Percentiles rank a stretch among this genome's conserved stretches.
Conservation (phyloP, 2,329 filamentous ascomycete species). For the Alternaria brassicicola region DNA sequence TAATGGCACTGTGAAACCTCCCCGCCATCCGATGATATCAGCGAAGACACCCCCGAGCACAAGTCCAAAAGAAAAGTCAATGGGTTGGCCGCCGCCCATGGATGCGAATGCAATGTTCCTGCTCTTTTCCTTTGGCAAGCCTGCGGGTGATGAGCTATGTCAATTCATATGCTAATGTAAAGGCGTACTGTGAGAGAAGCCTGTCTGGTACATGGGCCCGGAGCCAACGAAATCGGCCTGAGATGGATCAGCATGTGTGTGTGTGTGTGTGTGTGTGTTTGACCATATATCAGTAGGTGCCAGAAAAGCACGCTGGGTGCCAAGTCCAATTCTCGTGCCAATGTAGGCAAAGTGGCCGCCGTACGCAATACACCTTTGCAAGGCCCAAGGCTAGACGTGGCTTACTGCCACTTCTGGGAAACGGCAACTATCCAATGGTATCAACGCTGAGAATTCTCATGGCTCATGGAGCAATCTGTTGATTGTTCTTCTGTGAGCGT, state of each 20-base stretch:
- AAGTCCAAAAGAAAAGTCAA: slow-evolving; percentile 60
- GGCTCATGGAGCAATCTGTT: background rate
- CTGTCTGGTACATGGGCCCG: slow-evolving; percentile 54
- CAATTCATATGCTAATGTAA: slow-evolving; percentile 55
- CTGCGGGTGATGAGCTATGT: slow-evolving; percentile 54
- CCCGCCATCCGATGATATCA: slow-evolving; percentile 59
- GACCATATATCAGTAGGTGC: slow-evolving; percentile 11
- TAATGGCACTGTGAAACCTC: slow-evolving; percentile 56
- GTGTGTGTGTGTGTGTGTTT: background rate
- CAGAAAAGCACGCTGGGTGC: slow-evolving; percentile 36
- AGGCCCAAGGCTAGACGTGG: background rate
- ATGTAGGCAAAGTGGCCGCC: slow-evolving; percentile 50
- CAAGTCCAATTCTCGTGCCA: slow-evolving; percentile 44
- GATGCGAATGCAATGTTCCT: slow-evolving; percentile 60
- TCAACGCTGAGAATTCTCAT: background rate
- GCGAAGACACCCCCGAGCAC: slow-evolving; percentile 58
- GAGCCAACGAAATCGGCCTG: slow-evolving; percentile 58
- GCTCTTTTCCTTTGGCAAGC: slow-evolving; percentile 54
- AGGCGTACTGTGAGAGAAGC: slow-evolving; percentile 53
- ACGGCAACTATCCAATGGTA: background rate
- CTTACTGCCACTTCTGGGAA: background rate
- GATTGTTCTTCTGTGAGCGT: background rate
- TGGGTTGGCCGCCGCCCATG: slow-evolving; percentile 57
- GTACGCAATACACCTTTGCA: background rate
- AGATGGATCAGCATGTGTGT: slow-evolving; percentile 5